Evolutionary conservation across 2,329 filamentous ascomycete species (phyloP).

Genomic region (Westerdykella aurantiaca): DNA sequence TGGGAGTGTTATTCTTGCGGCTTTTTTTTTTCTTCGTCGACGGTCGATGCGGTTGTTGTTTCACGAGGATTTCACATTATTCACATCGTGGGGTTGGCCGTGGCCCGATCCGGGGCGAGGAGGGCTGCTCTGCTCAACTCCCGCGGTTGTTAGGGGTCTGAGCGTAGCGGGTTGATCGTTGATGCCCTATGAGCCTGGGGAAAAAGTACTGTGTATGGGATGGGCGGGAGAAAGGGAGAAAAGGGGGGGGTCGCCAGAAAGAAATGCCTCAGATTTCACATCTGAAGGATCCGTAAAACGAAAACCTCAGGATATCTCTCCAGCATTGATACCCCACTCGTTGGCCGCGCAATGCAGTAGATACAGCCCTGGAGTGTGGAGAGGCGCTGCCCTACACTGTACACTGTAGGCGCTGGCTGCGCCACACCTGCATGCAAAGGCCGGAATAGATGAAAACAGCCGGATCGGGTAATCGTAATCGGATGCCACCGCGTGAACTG

Average conservation of each 20-base stretch:
- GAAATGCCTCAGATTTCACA: neutral
- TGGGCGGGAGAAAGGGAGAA: neutral
- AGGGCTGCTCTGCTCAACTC: neutral
- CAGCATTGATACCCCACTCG: neutral
- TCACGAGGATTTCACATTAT: slow-evolving; percentile 1
- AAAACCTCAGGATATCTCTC: neutral
- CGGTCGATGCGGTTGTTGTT: neutral
- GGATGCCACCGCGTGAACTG: neutral
- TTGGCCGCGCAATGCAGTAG: neutral
- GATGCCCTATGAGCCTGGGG: neutral
- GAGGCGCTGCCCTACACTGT: neutral
- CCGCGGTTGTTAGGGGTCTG: neutral
- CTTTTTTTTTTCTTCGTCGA: slow-evolving; percentile 12
- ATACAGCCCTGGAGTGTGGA: neutral
- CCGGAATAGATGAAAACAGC: neutral
- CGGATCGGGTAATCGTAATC: neutral
- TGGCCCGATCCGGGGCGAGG: neutral
- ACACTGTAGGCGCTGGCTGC: neutral
- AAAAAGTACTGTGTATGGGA: neutral
- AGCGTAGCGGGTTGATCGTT: neutral
- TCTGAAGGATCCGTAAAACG: neutral
- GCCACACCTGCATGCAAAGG: neutral
- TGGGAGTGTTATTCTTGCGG: slow-evolving; percentile 11
- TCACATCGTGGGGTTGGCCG: neutral
- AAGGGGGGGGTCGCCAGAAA: neutral